A percentile compares a stretch with the other conserved stretches of the same genome.
phyloP scores from a whole-genome alignment of 257 asterid species.

The Solanum sejunctum region DNA sequence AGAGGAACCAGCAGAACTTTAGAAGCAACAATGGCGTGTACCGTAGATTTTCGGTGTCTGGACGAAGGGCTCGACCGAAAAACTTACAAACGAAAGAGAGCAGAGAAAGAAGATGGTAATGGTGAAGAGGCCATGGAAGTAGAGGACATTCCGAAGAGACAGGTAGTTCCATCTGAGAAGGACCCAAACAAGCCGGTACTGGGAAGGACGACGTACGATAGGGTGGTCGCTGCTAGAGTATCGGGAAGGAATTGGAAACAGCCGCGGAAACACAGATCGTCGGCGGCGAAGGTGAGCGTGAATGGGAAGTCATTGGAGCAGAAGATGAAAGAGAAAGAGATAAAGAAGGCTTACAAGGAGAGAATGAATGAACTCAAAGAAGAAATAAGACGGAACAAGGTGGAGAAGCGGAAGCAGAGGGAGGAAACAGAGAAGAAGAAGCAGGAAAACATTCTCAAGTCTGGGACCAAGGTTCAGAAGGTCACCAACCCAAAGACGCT shows the following conservation, averaged over 20 bases:
- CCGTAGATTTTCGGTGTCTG: conserved; percentile 68
- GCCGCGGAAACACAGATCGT: conserved; percentile 61
- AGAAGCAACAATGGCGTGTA: conserved; percentile 53
- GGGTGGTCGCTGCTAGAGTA: conserved; percentile 72
- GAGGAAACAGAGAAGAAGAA: conserved; percentile 79
- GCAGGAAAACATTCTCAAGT: conserved; percentile 52
- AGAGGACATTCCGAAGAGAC: conserved; percentile 38
- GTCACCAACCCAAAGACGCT: conserved; percentile 71
- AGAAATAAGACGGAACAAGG: conserved; percentile 60
- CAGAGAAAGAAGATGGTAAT: conserved; percentile 27
- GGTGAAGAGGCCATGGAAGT: conserved; percentile 11
- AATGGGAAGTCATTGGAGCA: conserved; percentile 45
- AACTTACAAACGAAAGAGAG: conserved; percentile 81
- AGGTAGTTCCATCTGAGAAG: conserved; percentile 37
- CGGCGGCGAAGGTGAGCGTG: conserved; percentile 51
- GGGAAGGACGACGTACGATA: conserved; percentile 66
- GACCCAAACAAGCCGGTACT: conserved; percentile 56
- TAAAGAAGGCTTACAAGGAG: conserved; percentile 60
- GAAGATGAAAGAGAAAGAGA: conserved; percentile 56
- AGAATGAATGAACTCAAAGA: conserved; percentile 62
- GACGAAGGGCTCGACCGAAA: conserved; percentile 92
- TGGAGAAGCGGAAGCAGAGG: conserved; percentile 48
- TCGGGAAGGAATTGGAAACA: conserved; percentile 93
- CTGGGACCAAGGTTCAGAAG: conserved; percentile 73
- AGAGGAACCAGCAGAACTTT: neutral